These are phyloP conservation scores for Sextonia rubra DNA, from an alignment of 164 flowering plant genomes.

Conservation along the genomic window DNA sequence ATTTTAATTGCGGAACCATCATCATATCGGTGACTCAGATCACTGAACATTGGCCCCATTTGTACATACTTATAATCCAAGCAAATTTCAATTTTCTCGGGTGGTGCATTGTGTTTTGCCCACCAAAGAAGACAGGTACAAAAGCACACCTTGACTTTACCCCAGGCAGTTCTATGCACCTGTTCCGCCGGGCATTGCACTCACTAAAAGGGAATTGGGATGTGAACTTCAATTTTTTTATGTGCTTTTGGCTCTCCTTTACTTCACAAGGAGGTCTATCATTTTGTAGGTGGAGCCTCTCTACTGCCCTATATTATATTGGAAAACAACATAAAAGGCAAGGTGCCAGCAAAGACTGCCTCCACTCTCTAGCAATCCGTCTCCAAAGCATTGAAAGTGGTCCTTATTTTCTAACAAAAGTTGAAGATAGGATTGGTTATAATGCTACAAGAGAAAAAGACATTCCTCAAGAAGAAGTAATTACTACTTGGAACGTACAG, in stretches of 20 bases:
- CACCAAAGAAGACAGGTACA: background rate
- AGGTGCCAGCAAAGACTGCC: slow-evolving; percentile 1
- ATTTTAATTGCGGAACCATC: background rate
- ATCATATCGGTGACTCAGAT: no score
- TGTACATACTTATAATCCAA: background rate
- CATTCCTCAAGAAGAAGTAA: no score
- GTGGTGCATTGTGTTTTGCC: background rate
- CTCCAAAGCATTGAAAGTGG: slow-evolving; percentile 7
- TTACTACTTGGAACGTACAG: no score
- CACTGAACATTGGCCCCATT: no score
- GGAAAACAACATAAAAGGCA: background rate
- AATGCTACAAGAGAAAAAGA: background rate
- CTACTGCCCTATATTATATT: background rate
- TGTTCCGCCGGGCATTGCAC: background rate
- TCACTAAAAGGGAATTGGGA: background rate
- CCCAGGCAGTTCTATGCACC: slow-evolving; percentile 2
- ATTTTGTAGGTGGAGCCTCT: background rate
- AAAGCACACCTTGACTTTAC: background rate
- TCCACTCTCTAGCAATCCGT: background rate
- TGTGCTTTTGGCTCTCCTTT: background rate
- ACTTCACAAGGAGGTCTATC: background rate
- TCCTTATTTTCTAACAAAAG: background rate
- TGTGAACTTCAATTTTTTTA: background rate
- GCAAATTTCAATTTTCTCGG: background rate
- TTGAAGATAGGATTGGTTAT: background rate